Percentiles rank a stretch among this genome's conserved stretches.
Conservation (phyloP, 2,329 filamentous ascomycete genomes). For the Penicillium sp. region DNA sequence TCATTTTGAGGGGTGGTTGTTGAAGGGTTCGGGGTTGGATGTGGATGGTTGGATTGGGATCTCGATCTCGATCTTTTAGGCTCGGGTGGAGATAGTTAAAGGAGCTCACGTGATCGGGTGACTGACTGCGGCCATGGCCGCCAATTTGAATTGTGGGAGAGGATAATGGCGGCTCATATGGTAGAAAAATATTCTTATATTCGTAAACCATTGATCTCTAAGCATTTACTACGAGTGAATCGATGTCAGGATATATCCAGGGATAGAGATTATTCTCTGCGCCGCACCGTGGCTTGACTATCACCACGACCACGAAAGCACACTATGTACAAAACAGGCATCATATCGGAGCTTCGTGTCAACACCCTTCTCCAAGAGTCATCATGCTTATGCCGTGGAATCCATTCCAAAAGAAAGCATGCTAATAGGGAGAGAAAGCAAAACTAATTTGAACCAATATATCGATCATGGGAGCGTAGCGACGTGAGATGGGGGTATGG, state of each 20-base stretch:
- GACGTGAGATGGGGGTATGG: slow-evolving; percentile 31
- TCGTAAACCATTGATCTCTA: no score
- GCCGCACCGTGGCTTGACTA: slow-evolving; percentile 3
- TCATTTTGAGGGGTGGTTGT: slow-evolving; percentile 25
- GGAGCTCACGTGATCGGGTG: slow-evolving; percentile 12
- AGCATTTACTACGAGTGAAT: background rate
- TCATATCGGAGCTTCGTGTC: slow-evolving; percentile 21
- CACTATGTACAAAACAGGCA: slow-evolving; percentile 26
- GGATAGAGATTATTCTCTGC: slow-evolving; percentile 21
- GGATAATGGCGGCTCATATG: no score
- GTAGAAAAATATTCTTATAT: no score
- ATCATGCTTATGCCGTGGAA: slow-evolving; percentile 22
- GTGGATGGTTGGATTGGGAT: background rate
- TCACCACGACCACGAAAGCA: slow-evolving; percentile 19
- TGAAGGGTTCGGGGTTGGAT: background rate
- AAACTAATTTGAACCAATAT: slow-evolving; percentile 19
- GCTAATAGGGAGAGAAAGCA: slow-evolving; percentile 15
- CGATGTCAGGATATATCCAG: slow-evolving; percentile 9
- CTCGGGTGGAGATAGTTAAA: background rate
- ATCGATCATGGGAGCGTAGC: slow-evolving; percentile 38
- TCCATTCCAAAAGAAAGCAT: slow-evolving; percentile 13
- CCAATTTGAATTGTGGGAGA: background rate
- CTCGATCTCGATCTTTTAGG: background rate
- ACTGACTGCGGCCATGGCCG: background rate
- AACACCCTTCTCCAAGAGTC: slow-evolving; percentile 23